Evolutionary conservation across 2,329 filamentous ascomycete genomes (phyloP).

Genomic region (Tolypocladium paradoxum): DNA sequence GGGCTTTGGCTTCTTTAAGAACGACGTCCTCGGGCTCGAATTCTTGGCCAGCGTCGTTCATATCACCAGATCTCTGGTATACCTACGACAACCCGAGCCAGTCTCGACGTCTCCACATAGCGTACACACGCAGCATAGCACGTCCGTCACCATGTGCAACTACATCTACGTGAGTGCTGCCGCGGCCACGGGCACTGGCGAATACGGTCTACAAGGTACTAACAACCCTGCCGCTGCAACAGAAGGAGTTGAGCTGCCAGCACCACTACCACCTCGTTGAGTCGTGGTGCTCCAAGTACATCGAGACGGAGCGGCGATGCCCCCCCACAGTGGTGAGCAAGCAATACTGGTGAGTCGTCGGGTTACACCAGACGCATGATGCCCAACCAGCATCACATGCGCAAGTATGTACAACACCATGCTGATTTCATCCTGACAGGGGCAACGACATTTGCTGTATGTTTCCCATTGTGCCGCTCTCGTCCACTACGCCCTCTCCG

Average conservation of each 20-base stretch:
- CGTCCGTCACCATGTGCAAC: slow-evolving; percentile 32
- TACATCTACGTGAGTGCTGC: slow-evolving; percentile 33
- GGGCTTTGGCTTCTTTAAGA: neutral
- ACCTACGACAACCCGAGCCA: neutral
- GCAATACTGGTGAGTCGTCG: slow-evolving; percentile 29
- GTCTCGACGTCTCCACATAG: neutral
- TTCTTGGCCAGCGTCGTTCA: no score
- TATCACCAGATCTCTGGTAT: neutral
- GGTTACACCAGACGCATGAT: neutral
- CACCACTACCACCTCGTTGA: slow-evolving; percentile 38
- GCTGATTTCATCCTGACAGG: slow-evolving; percentile 19
- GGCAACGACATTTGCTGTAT: slow-evolving; percentile 35
- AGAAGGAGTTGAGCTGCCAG: slow-evolving; percentile 42
- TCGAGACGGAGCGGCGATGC: slow-evolving; percentile 31
- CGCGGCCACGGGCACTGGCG: neutral
- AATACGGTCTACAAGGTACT: neutral
- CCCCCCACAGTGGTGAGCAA: slow-evolving; percentile 32
- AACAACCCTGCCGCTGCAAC: neutral
- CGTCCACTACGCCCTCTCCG: neutral
- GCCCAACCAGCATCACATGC: neutral
- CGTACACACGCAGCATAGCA: neutral
- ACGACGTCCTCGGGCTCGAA: neutral
- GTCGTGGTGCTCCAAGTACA: slow-evolving; percentile 34
- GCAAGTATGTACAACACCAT: slow-evolving; percentile 1
- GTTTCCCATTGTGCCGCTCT: slow-evolving; percentile 8